Conservation (phyloP, 495 filamentous ascomycete genomes). For the Halenospora varia region DNA sequence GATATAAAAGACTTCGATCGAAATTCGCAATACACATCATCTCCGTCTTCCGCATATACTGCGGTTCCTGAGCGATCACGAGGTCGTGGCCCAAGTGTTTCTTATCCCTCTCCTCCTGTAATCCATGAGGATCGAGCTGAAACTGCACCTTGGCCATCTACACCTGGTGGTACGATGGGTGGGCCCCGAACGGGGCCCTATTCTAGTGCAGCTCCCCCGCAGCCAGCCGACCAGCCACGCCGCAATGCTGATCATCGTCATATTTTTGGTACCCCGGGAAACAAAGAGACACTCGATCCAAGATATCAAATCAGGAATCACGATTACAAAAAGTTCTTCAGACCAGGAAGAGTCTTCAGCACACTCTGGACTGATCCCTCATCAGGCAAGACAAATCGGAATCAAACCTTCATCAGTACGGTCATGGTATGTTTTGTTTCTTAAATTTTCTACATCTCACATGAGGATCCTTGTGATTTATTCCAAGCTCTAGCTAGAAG, state of each 20-base stretch:
- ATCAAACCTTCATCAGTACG: conserved; percentile 7
- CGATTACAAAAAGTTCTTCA: conserved; percentile 20
- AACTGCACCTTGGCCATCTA: background rate
- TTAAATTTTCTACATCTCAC: too few species aligned
- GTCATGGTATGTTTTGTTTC: background rate
- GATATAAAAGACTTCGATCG: background rate
- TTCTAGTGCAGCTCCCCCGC: background rate
- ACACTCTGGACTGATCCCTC: conserved; percentile 18
- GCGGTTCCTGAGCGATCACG: background rate
- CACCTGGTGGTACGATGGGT: background rate
- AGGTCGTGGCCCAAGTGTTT: background rate
- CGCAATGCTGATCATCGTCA: background rate
- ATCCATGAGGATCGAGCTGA: background rate
- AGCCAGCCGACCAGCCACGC: background rate
- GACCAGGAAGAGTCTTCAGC: conserved; percentile 17
- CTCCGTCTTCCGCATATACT: background rate
- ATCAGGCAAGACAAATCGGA: conserved; percentile 1
- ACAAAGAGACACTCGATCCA: conserved; percentile 12
- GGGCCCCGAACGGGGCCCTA: background rate
- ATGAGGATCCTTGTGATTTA: too few species aligned
- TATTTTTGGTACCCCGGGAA: conserved; percentile 3
- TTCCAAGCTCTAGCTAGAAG: too few species aligned
- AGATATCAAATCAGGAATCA: conserved; percentile 12
- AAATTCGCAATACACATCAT: background rate
- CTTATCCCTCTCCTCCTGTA: background rate